Percentiles rank a stretch among this genome's conserved stretches.
Conservation (phyloP, 2,329 filamentous ascomycete species). For the Drechslerella dactyloides region DNA sequence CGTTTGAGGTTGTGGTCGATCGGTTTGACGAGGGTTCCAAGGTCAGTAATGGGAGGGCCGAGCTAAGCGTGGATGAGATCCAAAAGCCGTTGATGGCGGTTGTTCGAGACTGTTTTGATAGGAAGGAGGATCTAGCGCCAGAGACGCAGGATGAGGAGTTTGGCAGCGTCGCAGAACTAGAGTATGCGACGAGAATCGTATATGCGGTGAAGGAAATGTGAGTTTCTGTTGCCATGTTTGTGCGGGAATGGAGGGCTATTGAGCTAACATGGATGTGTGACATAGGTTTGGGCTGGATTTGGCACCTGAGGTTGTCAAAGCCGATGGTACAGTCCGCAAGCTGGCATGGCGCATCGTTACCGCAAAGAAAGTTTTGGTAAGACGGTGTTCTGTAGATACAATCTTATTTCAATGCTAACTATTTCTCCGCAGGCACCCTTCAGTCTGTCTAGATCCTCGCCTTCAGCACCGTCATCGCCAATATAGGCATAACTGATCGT, state of each 20-base stretch:
- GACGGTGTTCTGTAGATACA: slow-evolving; percentile 56
- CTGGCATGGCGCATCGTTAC: slow-evolving; percentile 94
- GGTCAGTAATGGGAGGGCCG: slow-evolving; percentile 64
- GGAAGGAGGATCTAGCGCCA: slow-evolving; percentile 88
- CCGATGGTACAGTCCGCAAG: slow-evolving; percentile 88
- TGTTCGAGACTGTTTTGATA: slow-evolving; percentile 89
- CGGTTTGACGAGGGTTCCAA: slow-evolving; percentile 73
- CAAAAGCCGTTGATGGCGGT: slow-evolving; percentile 77
- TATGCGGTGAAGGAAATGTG: slow-evolving; percentile 94
- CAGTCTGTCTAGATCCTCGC: slow-evolving; percentile 32
- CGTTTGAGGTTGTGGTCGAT: slow-evolving; percentile 86
- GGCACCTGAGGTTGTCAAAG: slow-evolving; percentile 86
- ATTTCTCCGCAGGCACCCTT: slow-evolving; percentile 36
- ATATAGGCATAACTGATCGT: slow-evolving; percentile 22
- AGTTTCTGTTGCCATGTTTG: slow-evolving; percentile 53
- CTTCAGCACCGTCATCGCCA: slow-evolving; percentile 36
- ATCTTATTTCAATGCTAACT: not conserved
- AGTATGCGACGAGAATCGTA: slow-evolving; percentile 86
- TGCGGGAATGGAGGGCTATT: slow-evolving; percentile 5
- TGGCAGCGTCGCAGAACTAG: slow-evolving; percentile 82
- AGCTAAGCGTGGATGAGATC: slow-evolving; percentile 61
- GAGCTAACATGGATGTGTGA: slow-evolving; percentile 48
- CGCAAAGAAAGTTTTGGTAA: slow-evolving; percentile 90
- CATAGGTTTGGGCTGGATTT: slow-evolving; percentile 86
- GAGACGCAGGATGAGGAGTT: slow-evolving; percentile 79